phyloP scores from a whole-genome alignment of 2,329 filamentous ascomycete genomes.

The Cyphellophora attinorum region DNA sequence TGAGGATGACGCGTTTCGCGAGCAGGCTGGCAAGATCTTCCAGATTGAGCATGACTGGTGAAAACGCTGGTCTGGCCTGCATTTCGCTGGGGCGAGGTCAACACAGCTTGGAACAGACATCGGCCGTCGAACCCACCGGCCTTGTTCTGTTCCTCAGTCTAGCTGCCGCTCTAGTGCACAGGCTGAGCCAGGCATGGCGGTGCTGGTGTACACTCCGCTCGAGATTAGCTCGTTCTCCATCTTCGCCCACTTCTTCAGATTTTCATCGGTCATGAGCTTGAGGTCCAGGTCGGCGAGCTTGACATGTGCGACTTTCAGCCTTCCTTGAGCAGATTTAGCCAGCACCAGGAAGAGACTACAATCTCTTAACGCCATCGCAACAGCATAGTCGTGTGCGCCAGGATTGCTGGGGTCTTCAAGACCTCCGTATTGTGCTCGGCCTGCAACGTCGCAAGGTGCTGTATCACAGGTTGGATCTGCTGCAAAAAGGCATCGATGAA shows the following conservation, averaged over 20 bases:
- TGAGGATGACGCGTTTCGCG: constrained; percentile 41
- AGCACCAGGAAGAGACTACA: constrained; percentile 55
- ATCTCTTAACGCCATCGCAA: constrained; percentile 74
- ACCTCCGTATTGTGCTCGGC: constrained; percentile 18
- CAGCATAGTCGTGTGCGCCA: constrained; percentile 40
- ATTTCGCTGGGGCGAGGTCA: too few relatives aligned
- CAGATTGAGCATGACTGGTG: constrained; percentile 30
- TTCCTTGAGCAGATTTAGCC: constrained; percentile 32
- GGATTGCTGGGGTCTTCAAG: constrained; percentile 17
- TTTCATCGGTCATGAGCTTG: constrained; percentile 56
- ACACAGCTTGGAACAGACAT: too few relatives aligned
- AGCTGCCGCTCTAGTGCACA: constrained; percentile 11
- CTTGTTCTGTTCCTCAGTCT: too few relatives aligned
- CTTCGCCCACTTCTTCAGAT: constrained; percentile 59
- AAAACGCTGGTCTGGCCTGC: background rate
- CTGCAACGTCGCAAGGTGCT: constrained; percentile 18
- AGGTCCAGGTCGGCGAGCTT: constrained; percentile 69
- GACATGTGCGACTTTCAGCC: constrained; percentile 25
- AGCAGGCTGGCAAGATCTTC: constrained; percentile 43
- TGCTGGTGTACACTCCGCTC: constrained; percentile 39
- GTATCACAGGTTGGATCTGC: constrained; percentile 26
- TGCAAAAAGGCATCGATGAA: constrained; percentile 20
- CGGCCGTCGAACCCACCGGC: too few relatives aligned
- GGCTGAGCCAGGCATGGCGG: constrained; percentile 18
- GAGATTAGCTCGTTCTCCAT: constrained; percentile 55